Evolutionary conservation across 208 protist genomes (phyloP), one percentile per base, ranked within the genome.

Genomic region (Phytomonas francai): DNA sequence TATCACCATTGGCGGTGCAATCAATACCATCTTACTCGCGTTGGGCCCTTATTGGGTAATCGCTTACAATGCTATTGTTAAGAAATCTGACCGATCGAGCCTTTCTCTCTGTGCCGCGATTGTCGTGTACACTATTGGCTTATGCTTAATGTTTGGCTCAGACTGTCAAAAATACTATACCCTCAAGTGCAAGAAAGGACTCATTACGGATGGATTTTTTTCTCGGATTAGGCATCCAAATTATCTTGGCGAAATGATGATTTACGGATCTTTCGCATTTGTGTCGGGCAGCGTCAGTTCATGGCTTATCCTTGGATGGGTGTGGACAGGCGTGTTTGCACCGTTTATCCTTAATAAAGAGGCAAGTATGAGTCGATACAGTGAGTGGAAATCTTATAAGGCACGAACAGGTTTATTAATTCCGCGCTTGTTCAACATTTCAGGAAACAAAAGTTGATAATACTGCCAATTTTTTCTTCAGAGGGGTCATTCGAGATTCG

Each of bases 221-320:
- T 76, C 82, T 9, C 81, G 77, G 25, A 80, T 88, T 9, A 71
- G 90, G 9, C 87, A 95, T 65, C 90, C 90, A 12, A 95, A 95
- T 56, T 95, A 95, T 59, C 79, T 95, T 14, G 90, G 90, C 16
- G 90, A 95, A 68, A 85, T 93, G 66, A 85, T 95, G 75, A 89
- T 95, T 64, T 95, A 95, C 64, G 85, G 85, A 28, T 81, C 84
- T 0, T 93, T 95, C 73, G 87, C 87, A 3, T 89, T 77, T 67
- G 76, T 93, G 7, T 89, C 90, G 25, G 65, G 67, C 8, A 57
- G 75, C 62, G 27, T 63, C 16, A 76, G 70, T 36, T 92, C 90
- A 14, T 85, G 79, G 81, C 76, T 60, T 9, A 73, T 93, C 11
- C 71, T 93, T 0, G 76, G 73, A 19, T 80, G 72, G 69, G 76